Evolutionary conservation across 208 protist genomes (phyloP).

Genomic region (Trypanosoma lewisi): DNA sequence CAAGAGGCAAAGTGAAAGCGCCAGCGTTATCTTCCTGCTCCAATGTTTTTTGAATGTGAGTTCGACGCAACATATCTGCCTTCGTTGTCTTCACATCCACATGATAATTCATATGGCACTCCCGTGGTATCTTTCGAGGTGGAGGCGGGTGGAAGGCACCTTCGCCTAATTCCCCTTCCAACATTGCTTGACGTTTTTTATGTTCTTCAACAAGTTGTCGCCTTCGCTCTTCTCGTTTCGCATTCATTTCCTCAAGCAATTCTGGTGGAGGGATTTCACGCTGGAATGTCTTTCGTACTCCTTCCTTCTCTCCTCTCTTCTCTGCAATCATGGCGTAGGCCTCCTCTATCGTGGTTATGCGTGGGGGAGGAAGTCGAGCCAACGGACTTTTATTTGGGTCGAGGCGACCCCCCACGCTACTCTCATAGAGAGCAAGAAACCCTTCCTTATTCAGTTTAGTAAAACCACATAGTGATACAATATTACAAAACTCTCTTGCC

Average conservation of each 20-base stretch:
- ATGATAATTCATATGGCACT: slow-evolving; percentile 59
- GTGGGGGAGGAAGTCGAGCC: slow-evolving; percentile 11
- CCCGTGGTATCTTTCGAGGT: slow-evolving; percentile 68
- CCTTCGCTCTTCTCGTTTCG: slow-evolving; percentile 36
- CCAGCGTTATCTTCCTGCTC: slow-evolving; percentile 3
- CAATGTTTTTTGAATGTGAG: slow-evolving; percentile 28
- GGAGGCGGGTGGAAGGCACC: slow-evolving; percentile 55
- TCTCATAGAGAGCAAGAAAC: slow-evolving; percentile 41
- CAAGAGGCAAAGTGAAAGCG: not conserved
- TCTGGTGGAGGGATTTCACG: slow-evolving; percentile 49
- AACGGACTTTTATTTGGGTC: slow-evolving; percentile 25
- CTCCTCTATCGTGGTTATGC: not conserved
- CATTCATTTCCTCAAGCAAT: slow-evolving; percentile 36
- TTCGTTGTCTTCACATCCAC: slow-evolving; percentile 57
- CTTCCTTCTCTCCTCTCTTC: not conserved
- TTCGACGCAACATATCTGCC: slow-evolving; percentile 53
- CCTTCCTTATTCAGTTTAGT: slow-evolving; percentile 34
- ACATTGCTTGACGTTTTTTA: slow-evolving; percentile 26
- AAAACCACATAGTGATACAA: slow-evolving; percentile 38
- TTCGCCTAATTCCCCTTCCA: slow-evolving; percentile 27
- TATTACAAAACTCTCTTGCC: slow-evolving; percentile 51
- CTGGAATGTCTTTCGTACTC: not conserved
- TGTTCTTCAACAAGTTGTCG: slow-evolving; percentile 31
- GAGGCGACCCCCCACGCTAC: slow-evolving; percentile 11
- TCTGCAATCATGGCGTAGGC: not conserved